phyloP scores from a whole-genome alignment of 2,329 filamentous ascomycete genomes.

The Penicillium sp. region DNA sequence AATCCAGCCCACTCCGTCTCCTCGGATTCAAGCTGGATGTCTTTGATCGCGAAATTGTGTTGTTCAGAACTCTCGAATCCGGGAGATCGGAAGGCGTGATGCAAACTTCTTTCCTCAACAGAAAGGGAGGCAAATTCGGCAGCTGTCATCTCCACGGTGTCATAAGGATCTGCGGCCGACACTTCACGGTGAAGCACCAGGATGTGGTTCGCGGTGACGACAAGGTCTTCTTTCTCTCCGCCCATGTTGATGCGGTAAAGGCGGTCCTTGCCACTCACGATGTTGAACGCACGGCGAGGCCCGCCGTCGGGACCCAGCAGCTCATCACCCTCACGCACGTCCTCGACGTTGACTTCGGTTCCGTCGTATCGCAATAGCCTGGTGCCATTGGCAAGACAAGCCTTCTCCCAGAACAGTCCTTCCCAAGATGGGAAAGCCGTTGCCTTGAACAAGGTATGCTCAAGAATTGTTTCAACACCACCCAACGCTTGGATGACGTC shows the following conservation, averaged over 20 bases:
- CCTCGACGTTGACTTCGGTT: slow-evolving; percentile 48
- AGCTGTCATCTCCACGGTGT: slow-evolving; percentile 48
- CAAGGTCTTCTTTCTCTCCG: slow-evolving; percentile 46
- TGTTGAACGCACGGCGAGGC: slow-evolving; percentile 51
- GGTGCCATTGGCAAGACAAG: slow-evolving; percentile 47
- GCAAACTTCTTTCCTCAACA: slow-evolving; percentile 36
- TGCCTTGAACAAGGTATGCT: slow-evolving; percentile 94
- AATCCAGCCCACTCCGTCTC: slow-evolving; percentile 52
- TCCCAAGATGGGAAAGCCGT: slow-evolving; percentile 98
- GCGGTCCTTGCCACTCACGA: slow-evolving; percentile 49
- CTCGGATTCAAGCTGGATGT: slow-evolving; percentile 46
- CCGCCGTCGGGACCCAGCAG: slow-evolving; percentile 52
- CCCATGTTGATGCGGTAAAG: slow-evolving; percentile 53
- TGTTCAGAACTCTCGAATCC: neutral
- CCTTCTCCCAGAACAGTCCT: slow-evolving; percentile 85
- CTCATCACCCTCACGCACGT: slow-evolving; percentile 51
- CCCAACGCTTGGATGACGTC: slow-evolving; percentile 95
- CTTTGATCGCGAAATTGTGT: slow-evolving; percentile 42
- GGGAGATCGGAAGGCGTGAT: slow-evolving; percentile 33
- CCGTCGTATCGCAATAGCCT: slow-evolving; percentile 48
- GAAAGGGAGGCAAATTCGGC: slow-evolving; percentile 45
- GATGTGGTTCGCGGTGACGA: slow-evolving; percentile 53
- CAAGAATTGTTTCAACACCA: slow-evolving; percentile 95
- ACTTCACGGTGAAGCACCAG: slow-evolving; percentile 44
- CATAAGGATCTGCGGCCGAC: too few relatives aligned